Base-by-base conservation (phyloP, 345 rosid genomes). In the Carallia brachiata region DNA sequence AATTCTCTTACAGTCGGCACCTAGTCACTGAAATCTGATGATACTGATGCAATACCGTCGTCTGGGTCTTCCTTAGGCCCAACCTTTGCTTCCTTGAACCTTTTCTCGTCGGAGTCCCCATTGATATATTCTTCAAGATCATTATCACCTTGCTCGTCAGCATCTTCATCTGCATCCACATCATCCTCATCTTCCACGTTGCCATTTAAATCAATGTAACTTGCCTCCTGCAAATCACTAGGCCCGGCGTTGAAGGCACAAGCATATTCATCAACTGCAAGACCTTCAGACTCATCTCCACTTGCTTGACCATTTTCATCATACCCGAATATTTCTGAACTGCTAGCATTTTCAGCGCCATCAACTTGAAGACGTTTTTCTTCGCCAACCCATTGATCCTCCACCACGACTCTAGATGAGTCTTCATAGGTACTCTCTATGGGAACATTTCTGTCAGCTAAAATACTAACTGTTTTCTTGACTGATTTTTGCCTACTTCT, bases 251-350 rank as follows among this genome's bases (percentile, higher is more conserved):
- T 60, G 64, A 77, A 79, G 71, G 80, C 77, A 40, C 61, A 75
- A 0, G 74, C 61, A 62, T 84, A 87, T 65, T 79, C 82, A 50
- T 86, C 85, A 16, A 63, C 66, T 66, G 75, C 71, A 3, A 80
- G 34, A 67, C 74, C 70, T 37, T 79, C 81, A 55, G 73, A 80
- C 64, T 80, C 88, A 58, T 77, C 80, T 16, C 77, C 87, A 5
- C 74, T 34, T 13, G 72, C 81, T 48, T 70, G 86, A 39, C 79
- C 85, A 65, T 79, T 80, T 57, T 78, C 88, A 56, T 78, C 82
- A 12, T 73, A 85, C 55, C 85, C 93, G 1, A 87, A 87, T 70
- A 87, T 83, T 27, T 84, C 93, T 0, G 91, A 88, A 47, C 88
- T 83, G 72, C 93, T 85, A 54, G 76, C 77, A 71, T 86, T 79